A percentile compares a stretch with the other conserved stretches of the same genome.
phyloP scores from a whole-genome alignment of 2,329 filamentous ascomycete genomes.

The Xylariaceae sp. region DNA sequence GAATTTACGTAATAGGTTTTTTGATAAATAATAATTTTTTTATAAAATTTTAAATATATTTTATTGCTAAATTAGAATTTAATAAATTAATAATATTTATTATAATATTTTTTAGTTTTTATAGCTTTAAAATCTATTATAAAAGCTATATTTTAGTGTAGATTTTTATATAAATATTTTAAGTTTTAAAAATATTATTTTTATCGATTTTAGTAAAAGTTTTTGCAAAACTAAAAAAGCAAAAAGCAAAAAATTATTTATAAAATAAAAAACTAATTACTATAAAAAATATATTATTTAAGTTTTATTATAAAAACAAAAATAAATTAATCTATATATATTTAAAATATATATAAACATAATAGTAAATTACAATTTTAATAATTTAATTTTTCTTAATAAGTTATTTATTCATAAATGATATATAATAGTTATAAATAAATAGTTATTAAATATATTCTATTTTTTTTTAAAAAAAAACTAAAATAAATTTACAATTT shows the following conservation, averaged over 20 bases:
- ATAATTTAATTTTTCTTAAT: slow-evolving; percentile 3
- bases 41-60: neutral
- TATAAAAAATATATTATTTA: slow-evolving; percentile 7
- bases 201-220: slow-evolving; percentile 4
- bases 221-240: neutral
- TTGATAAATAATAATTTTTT: slow-evolving; percentile 2
- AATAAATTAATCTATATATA: slow-evolving; percentile 4
- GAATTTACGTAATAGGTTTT: neutral
- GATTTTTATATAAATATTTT: neutral
- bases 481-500: neutral
- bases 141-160: neutral
- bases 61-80: slow-evolving; percentile 1
- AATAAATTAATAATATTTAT: slow-evolving; percentile 2
- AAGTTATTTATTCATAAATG: neutral
- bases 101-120: slow-evolving; percentile 1
- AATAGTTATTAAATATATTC: neutral
- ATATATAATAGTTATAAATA: neutral
- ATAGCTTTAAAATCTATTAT: neutral
- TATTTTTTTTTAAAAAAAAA: neutral
- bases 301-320: slow-evolving; percentile 7
- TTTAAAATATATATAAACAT: too few species aligned
- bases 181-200: neutral
- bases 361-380: slow-evolving; percentile 3
- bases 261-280: neutral
- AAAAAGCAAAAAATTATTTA: slow-evolving; percentile 1